Evolutionary conservation across 352 stramenopile genomes (phyloP).

Genomic region (Pythium monospermum): DNA sequence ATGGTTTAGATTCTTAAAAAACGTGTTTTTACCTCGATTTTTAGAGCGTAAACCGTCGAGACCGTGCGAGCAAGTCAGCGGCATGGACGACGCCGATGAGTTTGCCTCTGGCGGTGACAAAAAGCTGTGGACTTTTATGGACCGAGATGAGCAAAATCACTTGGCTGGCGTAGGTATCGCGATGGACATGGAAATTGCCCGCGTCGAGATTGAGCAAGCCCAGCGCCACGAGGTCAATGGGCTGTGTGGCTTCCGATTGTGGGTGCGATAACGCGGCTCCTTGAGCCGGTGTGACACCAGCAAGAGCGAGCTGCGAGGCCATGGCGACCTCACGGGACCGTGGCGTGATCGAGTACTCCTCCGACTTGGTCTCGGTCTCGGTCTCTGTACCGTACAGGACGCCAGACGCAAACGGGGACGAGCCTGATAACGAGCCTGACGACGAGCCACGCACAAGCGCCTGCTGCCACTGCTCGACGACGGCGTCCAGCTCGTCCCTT

Average conservation of each 20-base stretch:
- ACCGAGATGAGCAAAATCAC: constrained; percentile 77
- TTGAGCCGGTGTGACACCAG: constrained; percentile 21
- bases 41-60: constrained; percentile 52
- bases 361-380: too few relatives aligned
- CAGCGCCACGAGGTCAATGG: constrained; percentile 54
- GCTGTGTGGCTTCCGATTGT: constrained; percentile 20
- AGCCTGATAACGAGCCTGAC: too few relatives aligned
- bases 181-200: constrained; percentile 64
- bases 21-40: too few relatives aligned
- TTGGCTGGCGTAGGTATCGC: constrained; percentile 60
- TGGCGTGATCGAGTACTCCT: constrained; percentile 22
- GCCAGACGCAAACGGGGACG: too few relatives aligned
- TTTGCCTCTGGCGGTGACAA: constrained; percentile 66
- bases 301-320: constrained; percentile 21
- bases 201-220: constrained; percentile 60
- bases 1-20: too few relatives aligned
- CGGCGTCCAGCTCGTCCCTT: constrained; percentile 55
- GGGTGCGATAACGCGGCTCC: constrained; percentile 28
- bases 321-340: constrained; percentile 22
- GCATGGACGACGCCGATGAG: constrained; percentile 71
- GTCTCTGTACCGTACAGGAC: too few relatives aligned
- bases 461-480: constrained; percentile 55
- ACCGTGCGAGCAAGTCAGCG: constrained; percentile 55
- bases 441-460: constrained; percentile 17
- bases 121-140: constrained; percentile 70